These are phyloP conservation scores for Cercophora newfieldiana DNA, from an alignment of 495 filamentous ascomycete genomes.

Conservation along the genomic window DNA sequence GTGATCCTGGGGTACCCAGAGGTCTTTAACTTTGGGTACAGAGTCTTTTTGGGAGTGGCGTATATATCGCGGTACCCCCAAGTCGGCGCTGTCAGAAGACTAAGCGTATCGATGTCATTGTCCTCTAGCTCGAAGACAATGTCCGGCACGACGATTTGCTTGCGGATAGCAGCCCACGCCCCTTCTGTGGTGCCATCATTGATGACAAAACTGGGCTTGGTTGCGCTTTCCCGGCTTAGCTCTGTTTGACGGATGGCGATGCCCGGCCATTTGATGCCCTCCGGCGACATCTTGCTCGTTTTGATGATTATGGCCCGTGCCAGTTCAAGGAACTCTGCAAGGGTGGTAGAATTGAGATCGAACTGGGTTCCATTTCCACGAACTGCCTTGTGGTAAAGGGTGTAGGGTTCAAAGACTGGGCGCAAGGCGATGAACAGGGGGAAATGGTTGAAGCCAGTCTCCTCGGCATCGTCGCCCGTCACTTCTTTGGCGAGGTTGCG, in stretches of 20 bases:
- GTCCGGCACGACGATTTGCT: background rate
- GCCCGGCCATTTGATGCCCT: background rate
- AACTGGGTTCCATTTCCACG: background rate
- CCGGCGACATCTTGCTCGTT: background rate
- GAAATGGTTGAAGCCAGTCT: slow-evolving; percentile 8
- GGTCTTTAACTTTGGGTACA: slow-evolving; percentile 9
- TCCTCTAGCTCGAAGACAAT: background rate
- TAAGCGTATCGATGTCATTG: too few relatives aligned
- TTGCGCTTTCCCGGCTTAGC: background rate
- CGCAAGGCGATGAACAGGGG: slow-evolving; percentile 24
- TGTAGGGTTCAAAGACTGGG: slow-evolving; percentile 24
- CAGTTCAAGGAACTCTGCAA: slow-evolving; percentile 11
- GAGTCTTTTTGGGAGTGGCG: background rate
- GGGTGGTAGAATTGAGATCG: background rate
- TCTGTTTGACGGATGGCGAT: background rate
- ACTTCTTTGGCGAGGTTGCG: background rate
- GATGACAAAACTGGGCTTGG: background rate
- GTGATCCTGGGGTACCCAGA: background rate
- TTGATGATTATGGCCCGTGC: background rate
- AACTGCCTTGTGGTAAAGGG: background rate
- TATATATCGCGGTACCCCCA: slow-evolving; percentile 32
- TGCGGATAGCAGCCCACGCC: background rate
- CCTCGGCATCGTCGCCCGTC: background rate
- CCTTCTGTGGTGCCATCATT: background rate
- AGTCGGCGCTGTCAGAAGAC: too few relatives aligned